Base-by-base conservation (phyloP, 805 yeast species). In the Saturnispora besseyi region DNA sequence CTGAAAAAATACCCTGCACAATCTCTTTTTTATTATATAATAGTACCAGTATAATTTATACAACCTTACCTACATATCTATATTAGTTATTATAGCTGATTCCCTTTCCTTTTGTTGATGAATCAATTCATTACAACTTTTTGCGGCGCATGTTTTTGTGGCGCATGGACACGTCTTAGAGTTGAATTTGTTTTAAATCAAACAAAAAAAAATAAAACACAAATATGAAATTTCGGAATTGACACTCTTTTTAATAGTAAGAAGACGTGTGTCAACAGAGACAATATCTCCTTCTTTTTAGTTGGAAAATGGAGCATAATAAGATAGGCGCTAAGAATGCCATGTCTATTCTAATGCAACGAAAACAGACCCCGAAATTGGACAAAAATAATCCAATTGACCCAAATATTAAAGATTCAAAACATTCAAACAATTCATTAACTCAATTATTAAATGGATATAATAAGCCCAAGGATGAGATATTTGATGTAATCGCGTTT, bases 321-420 rank as follows among this genome's bases (percentile, higher is more conserved):
- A 24, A 24, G 12, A 3, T 18, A 1, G 21, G 12, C 8, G 30
- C 13, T 22, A 41, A 33, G 18, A 33, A 47, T 47, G 50, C 50
- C 40, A 41, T 47, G 45, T 47, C 50, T 7, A 38, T 47, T 41
- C 26, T 47, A 28, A 47, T 47, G 50, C 34, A 30, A 18, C 45
- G 30, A 24, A 41, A 41, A n/a, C 15, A 31, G 15, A 36, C 40
- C 10, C 24, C 26, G 7, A 36, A 36, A 12, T 9, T 18, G 15
- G 40, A 36, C 4, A 33, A 41, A 12, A 18, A 9, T 26, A 22
- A 21, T 18, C 15, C 26, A 15, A 13, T 34, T 12, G 30, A 36
- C 28, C n/a, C 26, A 24, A 22, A 24, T n/a, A 24, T 24, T 24
- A 11, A 26, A 22, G 15, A 13, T 12, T 8, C 30, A 18, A 22